Conservation (phyloP, 73 alveolate genomes). For the Uronychia setigera region DNA sequence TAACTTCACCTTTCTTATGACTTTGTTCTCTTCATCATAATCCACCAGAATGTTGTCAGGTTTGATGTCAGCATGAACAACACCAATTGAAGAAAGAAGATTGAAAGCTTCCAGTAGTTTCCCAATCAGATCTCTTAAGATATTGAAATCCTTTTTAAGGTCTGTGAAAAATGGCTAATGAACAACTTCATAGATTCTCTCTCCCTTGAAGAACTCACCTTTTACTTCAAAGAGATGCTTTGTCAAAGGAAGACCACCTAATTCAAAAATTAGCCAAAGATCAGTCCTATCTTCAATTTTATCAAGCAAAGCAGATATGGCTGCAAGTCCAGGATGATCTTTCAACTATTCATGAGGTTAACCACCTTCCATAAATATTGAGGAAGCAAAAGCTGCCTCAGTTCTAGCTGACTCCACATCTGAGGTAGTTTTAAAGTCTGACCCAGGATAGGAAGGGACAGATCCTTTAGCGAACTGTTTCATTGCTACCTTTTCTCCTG, state of each 20-base stretch:
- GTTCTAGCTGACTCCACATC: constrained; percentile 43
- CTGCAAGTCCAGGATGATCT: constrained; percentile 24
- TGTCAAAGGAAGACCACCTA: constrained; percentile 50
- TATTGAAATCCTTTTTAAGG: constrained; percentile 5
- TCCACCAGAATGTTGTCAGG: constrained; percentile 73
- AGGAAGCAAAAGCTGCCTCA: constrained; percentile 26
- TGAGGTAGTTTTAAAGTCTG: constrained; percentile 6
- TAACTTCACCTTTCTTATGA: constrained; percentile 38
- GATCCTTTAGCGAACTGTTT: constrained; percentile 53
- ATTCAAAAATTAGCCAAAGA: constrained; percentile 59
- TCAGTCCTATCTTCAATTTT: constrained; percentile 46
- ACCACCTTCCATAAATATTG: background rate
- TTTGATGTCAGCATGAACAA: constrained; percentile 71
- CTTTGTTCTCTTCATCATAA: constrained; percentile 20
- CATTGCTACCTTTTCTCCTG: constrained; percentile 53
- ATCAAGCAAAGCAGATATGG: constrained; percentile 39
- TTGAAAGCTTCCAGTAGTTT: constrained; percentile 36
- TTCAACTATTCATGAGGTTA: constrained; percentile 28
- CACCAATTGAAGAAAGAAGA: constrained; percentile 26
- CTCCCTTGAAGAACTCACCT: constrained; percentile 64
- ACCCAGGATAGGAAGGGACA: constrained; percentile 10
- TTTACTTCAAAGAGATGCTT: constrained; percentile 61
- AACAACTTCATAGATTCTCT: constrained; percentile 32
- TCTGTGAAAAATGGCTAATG: constrained; percentile 34
- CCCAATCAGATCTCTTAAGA: constrained; percentile 20